These are phyloP conservation scores for Fusarium nygamai DNA, from an alignment of 2,329 filamentous ascomycete species.

Conservation along the genomic window DNA sequence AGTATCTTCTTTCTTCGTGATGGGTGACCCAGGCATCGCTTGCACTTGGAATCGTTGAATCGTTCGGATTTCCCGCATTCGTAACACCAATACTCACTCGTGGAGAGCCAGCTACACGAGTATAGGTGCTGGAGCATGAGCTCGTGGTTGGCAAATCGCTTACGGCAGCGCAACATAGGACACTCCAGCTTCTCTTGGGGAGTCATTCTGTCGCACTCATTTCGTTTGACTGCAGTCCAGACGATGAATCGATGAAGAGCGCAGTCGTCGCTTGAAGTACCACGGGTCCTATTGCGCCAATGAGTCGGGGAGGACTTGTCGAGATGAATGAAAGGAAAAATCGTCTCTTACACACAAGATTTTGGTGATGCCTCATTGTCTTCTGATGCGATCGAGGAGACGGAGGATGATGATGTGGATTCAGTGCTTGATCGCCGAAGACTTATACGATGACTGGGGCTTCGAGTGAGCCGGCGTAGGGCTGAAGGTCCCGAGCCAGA, in stretches of 20 bases:
- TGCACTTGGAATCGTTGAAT: conserved; percentile 63
- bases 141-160: conserved; percentile 62
- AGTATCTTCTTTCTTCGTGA: conserved; percentile 63
- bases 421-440: conserved; percentile 46
- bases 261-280: conserved; percentile 59
- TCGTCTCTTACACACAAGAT: conserved; percentile 49
- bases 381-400: conserved; percentile 39
- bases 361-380: conserved; percentile 39
- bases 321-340: conserved; percentile 3
- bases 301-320: conserved; percentile 18
- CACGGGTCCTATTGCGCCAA: conserved; percentile 52
- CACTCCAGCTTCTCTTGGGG: conserved; percentile 60
- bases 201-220: conserved; percentile 59
- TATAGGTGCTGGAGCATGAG: conserved; percentile 64
- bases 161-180: conserved; percentile 61
- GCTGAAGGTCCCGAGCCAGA: conserved; percentile 44
- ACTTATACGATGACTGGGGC: conserved; percentile 47
- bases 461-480: conserved; percentile 47
- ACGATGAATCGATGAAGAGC: conserved; percentile 65
- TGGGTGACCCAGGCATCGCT: conserved; percentile 59
- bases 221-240: conserved; percentile 66
- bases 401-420: conserved; percentile 42
- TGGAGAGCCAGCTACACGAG: conserved; percentile 57
- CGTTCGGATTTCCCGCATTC: conserved; percentile 62
- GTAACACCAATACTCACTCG: conserved; percentile 66